Conservation (phyloP, 495 filamentous ascomycete genomes). For the Penicillium crystallinum region DNA sequence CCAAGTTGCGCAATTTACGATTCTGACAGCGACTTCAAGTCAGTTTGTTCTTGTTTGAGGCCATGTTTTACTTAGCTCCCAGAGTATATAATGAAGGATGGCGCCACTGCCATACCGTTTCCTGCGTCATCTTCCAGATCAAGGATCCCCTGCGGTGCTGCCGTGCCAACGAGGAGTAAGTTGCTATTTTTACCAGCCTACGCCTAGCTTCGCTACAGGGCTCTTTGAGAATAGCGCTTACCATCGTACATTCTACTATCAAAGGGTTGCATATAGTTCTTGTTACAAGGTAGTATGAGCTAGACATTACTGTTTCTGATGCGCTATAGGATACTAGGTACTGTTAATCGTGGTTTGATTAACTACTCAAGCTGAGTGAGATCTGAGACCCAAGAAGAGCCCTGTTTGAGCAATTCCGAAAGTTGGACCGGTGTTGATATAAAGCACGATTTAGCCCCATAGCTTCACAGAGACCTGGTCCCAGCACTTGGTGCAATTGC, state of each 20-base stretch:
- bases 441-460: background rate
- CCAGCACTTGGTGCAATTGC: background rate
- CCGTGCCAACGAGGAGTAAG: background rate
- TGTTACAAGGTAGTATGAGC: background rate
- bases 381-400: background rate
- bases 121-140: background rate
- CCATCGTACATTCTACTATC: background rate
- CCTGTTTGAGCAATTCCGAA: background rate
- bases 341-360: background rate
- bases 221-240: background rate
- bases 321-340: background rate
- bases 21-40: slow-evolving; percentile 5
- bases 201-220: background rate
- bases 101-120: background rate
- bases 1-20: background rate
- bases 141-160: background rate
- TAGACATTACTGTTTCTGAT: background rate
- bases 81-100: background rate
- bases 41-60: background rate
- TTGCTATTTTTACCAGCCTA: background rate
- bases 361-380: background rate
- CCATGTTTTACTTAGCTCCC: background rate
- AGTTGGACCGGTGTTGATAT: background rate
- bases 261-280: slow-evolving; percentile 3
- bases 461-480: background rate